phyloP scores from a whole-genome alignment of 768 basidiomycete genomes.

The Leucocoprinus leucothites region DNA sequence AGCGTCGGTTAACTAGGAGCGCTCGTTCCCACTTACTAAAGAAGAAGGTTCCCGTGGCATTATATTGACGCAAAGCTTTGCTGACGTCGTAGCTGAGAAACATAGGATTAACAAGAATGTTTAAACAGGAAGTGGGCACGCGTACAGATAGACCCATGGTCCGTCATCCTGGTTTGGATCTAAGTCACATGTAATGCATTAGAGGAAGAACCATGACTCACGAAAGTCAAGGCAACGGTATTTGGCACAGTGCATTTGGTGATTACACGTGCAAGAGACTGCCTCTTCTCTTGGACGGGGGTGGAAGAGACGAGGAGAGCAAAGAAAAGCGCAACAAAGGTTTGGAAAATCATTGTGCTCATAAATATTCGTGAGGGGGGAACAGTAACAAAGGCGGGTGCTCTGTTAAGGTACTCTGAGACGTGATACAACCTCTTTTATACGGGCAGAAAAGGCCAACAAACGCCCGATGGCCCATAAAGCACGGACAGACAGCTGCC shows the following conservation, averaged over 20 bases:
- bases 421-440: not conserved
- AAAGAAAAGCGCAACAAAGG: conserved; percentile 14
- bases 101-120: not conserved
- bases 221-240: conserved; percentile 43
- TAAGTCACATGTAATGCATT: not conserved
- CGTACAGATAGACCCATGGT: conserved; percentile 36
- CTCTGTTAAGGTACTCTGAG: not conserved
- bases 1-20: not conserved
- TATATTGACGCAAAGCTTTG: conserved; percentile 30
- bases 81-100: conserved; percentile 30
- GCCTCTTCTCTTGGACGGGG: conserved; percentile 14
- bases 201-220: conserved; percentile 19
- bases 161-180: conserved; percentile 35
- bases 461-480: not conserved
- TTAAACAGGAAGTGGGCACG: not conserved
- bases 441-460: not conserved
- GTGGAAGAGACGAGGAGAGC: conserved; percentile 15
- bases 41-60: conserved; percentile 42
- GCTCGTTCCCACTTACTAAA: conserved; percentile 29
- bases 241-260: conserved; percentile 34
- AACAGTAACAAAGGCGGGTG: not conserved
- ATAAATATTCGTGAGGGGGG: not conserved
- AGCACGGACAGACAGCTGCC: not conserved
- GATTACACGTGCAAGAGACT: conserved; percentile 27
- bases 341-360: conserved; percentile 15